A percentile compares a stretch with the other conserved stretches of the same genome.
Evolutionary conservation across 345 rosid species (phyloP).

Genomic region (Crucihimalaya himalaica): DNA sequence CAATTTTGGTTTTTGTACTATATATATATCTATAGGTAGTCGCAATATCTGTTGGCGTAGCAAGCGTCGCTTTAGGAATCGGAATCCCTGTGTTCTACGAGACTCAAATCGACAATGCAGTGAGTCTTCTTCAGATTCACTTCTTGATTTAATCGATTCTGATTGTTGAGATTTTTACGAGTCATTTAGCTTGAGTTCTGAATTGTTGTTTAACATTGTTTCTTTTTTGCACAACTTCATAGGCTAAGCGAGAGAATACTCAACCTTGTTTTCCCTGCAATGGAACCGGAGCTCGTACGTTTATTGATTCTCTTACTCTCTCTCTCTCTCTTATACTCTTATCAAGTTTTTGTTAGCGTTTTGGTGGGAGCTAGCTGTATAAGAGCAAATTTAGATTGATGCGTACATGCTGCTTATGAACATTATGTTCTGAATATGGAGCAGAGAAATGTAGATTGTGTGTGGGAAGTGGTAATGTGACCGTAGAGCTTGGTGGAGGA

Average conservation of each 20-base stretch:
- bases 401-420: conserved; percentile 2
- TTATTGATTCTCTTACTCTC: neutral
- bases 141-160: neutral
- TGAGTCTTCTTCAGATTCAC: conserved; percentile 41
- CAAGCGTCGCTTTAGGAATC: conserved; percentile 78
- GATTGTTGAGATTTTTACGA: no score
- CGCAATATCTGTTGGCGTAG: conserved; percentile 80
- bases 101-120: conserved; percentile 81
- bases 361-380: neutral
- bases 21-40: conserved; percentile 48
- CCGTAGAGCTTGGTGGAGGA: conserved; percentile 72
- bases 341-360: neutral
- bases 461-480: conserved; percentile 67
- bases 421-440: conserved; percentile 7
- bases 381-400: neutral
- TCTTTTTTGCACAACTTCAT: conserved; percentile 8
- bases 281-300: conserved; percentile 94
- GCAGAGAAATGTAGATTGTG: conserved; percentile 90
- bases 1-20: neutral
- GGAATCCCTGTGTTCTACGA: conserved; percentile 90
- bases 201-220: neutral
- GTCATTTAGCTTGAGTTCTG: no score
- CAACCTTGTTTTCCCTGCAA: conserved; percentile 95
- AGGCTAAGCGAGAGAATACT: conserved; percentile 86
- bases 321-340: neutral